A percentile compares a stretch with the other conserved stretches of the same genome.
phyloP scores from a whole-genome alignment of 306 rosid species.

The Pyrus betulifolia region DNA sequence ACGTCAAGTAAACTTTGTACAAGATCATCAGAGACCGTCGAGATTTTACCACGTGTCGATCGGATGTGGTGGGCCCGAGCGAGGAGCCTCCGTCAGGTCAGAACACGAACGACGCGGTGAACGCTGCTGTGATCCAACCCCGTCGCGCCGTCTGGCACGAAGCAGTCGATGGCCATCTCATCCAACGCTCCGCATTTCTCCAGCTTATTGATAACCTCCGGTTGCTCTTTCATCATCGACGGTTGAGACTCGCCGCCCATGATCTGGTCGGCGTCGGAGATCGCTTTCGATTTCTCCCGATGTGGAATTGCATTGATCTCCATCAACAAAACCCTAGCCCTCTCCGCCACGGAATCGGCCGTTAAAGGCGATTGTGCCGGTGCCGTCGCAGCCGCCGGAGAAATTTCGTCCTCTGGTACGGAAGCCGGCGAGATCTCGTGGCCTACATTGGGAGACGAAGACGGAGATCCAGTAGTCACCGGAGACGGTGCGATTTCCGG shows the following conservation, averaged over 20 bases:
- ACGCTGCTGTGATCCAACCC: neutral
- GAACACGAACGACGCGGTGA: neutral
- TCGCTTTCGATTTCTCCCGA: neutral
- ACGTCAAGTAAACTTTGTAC: neutral
- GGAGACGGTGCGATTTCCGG: neutral
- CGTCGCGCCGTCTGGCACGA: neutral
- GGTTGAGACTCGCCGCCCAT: neutral
- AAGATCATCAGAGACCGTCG: neutral
- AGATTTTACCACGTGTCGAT: neutral
- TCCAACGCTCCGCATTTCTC: conserved; percentile 5
- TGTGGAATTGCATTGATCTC: neutral
- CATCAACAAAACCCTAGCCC: neutral
- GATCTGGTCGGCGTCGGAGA: neutral
- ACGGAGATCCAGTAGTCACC: neutral
- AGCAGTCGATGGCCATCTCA: conserved; percentile 4
- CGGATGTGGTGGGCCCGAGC: neutral
- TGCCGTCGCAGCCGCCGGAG: too few species aligned
- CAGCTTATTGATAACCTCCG: neutral
- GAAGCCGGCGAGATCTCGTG: neutral
- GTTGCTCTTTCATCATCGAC: neutral
- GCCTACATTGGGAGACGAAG: neutral
- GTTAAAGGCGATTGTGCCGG: neutral
- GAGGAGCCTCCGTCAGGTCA: neutral
- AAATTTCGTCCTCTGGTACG: neutral
- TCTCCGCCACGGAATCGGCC: neutral